Evolutionary conservation across 768 basidiomycete genomes (phyloP).

Genomic region (Boletus huronensis): DNA sequence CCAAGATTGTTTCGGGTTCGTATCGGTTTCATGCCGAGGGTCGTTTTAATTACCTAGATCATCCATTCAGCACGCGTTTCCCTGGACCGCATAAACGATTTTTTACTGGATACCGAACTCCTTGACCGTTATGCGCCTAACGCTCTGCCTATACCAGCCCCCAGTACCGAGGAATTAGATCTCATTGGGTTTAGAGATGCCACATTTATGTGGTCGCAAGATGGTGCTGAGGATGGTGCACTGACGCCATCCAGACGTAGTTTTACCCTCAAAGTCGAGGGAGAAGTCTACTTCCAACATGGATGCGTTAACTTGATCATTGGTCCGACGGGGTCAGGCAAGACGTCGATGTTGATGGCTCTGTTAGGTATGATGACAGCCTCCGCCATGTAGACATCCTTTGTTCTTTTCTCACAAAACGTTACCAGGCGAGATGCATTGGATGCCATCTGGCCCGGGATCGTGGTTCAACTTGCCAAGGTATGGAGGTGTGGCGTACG

Average conservation of each 20-base stretch:
- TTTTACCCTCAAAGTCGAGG: background rate
- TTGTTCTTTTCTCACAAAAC: background rate
- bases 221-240: background rate
- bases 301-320: constrained; percentile 2
- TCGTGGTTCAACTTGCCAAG: constrained; percentile 3
- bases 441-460: background rate
- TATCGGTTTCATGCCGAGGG: background rate
- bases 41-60: too few relatives aligned
- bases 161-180: background rate
- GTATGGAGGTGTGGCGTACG: background rate
- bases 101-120: background rate
- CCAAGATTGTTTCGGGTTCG: background rate
- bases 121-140: background rate
- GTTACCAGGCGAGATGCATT: constrained; percentile 3
- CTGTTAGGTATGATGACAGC: background rate
- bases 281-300: background rate
- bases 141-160: background rate
- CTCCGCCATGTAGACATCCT: background rate
- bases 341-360: constrained; percentile 5
- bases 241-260: background rate
- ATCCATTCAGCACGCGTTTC: background rate
- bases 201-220: constrained; percentile 1
- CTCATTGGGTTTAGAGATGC: background rate
- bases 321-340: constrained; percentile 1
- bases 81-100: constrained; percentile 3